Evolutionary conservation across 176 grass and related monocot genomes (phyloP).

Genomic region (Ensete ventricosum): DNA sequence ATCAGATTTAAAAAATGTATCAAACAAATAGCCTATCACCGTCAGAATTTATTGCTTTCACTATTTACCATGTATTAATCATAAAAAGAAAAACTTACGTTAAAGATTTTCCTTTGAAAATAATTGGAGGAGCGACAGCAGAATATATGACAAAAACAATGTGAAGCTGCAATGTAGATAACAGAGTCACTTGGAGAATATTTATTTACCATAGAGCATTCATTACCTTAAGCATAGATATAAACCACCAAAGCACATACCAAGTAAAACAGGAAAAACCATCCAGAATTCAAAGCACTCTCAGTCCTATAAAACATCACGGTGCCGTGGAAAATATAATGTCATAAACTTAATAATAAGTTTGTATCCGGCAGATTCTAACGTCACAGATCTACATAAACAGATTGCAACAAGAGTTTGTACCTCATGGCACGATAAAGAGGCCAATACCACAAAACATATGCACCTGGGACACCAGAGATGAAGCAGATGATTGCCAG

Average conservation of each 20-base stretch:
- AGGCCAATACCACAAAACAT: conserved; percentile 86
- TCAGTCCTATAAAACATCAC: conserved; percentile 63
- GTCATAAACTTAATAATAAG: not conserved
- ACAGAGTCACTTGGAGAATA: conserved; percentile 17
- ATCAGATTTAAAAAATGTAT: not conserved
- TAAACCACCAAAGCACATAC: conserved; percentile 31
- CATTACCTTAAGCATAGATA: not conserved
- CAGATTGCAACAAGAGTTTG: not conserved
- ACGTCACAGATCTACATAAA: not conserved
- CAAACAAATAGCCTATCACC: no score
- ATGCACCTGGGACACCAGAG: conserved; percentile 80
- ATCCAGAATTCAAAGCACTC: conserved; percentile 89
- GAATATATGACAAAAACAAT: conserved; percentile 81
- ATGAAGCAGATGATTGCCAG: conserved; percentile 95
- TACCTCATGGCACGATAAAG: conserved; percentile 97
- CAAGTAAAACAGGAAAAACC: conserved; percentile 89
- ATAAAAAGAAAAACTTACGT: conserved; percentile 54
- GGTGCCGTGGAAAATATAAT: not conserved
- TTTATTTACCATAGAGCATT: not conserved
- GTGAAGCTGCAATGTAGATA: conserved; percentile 57
- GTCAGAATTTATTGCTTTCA: no score
- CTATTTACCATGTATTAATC: conserved; percentile 3
- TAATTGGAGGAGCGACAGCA: conserved; percentile 80
- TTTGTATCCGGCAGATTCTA: no score
- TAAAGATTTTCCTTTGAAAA: conserved; percentile 99